Evolutionary conservation across 23 red algal genomes (phyloP).

Genomic region (Gracilaria vermiculophylla): DNA sequence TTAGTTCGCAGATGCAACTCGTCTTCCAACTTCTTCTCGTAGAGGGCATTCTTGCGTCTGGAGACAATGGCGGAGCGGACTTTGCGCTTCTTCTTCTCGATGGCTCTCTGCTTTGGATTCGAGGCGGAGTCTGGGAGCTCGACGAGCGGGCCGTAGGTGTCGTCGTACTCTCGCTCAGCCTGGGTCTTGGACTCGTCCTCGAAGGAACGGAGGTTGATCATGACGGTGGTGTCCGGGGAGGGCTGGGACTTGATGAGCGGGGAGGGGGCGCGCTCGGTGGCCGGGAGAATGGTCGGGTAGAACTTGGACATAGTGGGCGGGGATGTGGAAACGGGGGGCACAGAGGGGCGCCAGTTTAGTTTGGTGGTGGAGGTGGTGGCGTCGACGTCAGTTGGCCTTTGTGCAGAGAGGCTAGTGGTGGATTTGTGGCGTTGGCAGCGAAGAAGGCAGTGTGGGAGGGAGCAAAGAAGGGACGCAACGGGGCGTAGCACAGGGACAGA

Average conservation of each 20-base stretch:
- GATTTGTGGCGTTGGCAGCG: no score
- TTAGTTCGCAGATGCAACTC: constrained; percentile 19
- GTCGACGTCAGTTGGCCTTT: no score
- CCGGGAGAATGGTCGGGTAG: constrained; percentile 4
- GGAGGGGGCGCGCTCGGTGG: constrained; percentile 2
- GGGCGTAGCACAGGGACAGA: no score
- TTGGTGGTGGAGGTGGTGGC: background rate
- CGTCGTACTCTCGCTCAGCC: constrained; percentile 50
- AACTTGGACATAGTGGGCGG: constrained; percentile 2
- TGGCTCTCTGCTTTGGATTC: background rate
- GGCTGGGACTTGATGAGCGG: constrained; percentile 34
- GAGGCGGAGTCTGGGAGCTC: constrained; percentile 17
- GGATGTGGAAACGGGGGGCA: background rate
- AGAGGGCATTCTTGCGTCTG: constrained; percentile 48
- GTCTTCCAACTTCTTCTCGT: constrained; percentile 43
- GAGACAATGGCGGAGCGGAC: constrained; percentile 57
- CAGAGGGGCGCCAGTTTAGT: background rate
- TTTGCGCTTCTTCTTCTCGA: constrained; percentile 44
- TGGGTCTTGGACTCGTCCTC: constrained; percentile 53
- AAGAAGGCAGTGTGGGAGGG: no score
- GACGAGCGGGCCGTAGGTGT: background rate
- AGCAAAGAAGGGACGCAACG: no score
- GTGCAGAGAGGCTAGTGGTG: no score
- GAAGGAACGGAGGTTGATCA: constrained; percentile 49
- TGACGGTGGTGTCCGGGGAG: constrained; percentile 42